Conservation (phyloP, 768 basidiomycete species). For the Tephrocybe sp. region DNA sequence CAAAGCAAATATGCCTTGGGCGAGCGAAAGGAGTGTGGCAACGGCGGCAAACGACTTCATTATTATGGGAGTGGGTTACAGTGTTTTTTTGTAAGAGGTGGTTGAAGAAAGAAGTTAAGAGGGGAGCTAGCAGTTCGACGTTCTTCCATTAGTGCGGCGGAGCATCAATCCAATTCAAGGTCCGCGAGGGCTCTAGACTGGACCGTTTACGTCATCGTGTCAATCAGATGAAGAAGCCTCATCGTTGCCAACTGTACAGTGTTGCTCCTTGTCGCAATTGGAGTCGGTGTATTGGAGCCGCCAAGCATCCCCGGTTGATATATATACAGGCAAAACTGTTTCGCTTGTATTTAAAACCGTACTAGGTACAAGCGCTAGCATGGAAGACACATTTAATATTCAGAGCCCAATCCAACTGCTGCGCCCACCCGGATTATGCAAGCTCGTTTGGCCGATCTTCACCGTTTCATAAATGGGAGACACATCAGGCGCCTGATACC, state of each 20-base stretch:
- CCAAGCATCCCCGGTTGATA: too few relatives aligned
- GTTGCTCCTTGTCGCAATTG: not conserved
- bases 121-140: not conserved
- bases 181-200: slow-evolving; percentile 7
- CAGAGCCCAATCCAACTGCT: slow-evolving; percentile 92
- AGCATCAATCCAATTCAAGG: slow-evolving; percentile 18
- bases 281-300: not conserved
- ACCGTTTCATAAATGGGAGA: slow-evolving; percentile 46
- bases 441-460: slow-evolving; percentile 91
- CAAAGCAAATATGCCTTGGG: slow-evolving; percentile 38
- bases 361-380: too few relatives aligned
- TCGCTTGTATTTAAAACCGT: too few relatives aligned
- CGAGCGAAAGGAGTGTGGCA: slow-evolving; percentile 35
- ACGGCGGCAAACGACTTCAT: slow-evolving; percentile 40
- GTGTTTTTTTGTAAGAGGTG: slow-evolving; percentile 8
- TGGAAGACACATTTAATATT: too few relatives aligned
- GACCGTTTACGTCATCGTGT: not conserved
- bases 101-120: slow-evolving; percentile 10
- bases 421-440: slow-evolving; percentile 90
- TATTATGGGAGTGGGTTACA: slow-evolving; percentile 16
- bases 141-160: slow-evolving; percentile 15
- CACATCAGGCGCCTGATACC: slow-evolving; percentile 2
- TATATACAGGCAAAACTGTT: not conserved
- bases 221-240: not conserved
- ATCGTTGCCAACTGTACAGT: not conserved